These are phyloP conservation scores for Colletotrichum scovillei DNA, from an alignment of 2,329 filamentous ascomycete species.

Conservation along the genomic window DNA sequence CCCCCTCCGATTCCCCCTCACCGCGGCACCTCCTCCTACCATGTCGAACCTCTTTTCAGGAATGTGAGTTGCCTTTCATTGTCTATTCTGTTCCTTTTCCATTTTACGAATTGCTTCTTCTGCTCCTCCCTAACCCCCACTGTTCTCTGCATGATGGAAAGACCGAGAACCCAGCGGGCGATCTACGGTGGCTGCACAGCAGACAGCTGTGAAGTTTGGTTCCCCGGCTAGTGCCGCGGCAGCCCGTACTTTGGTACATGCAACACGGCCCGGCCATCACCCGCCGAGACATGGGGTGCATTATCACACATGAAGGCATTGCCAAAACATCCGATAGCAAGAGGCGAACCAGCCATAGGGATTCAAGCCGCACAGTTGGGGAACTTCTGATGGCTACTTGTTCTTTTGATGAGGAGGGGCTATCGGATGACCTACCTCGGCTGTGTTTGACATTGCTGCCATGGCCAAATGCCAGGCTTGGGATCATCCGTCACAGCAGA, in stretches of 20 bases:
- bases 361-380: not conserved
- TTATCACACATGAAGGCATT: conserved; percentile 17
- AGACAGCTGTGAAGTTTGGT: conserved; percentile 31
- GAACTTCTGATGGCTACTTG: not conserved
- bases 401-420: not conserved
- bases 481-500: not conserved
- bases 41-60: conserved; percentile 73
- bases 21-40: conserved; percentile 40
- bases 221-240: conserved; percentile 34
- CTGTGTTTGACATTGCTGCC: not conserved
- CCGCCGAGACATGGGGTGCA: conserved; percentile 34
- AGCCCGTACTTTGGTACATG: conserved; percentile 25
- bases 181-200: conserved; percentile 25
- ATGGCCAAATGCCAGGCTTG: not conserved
- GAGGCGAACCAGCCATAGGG: not conserved
- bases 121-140: not conserved
- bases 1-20: conserved; percentile 39
- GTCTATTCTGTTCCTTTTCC: conserved; percentile 29
- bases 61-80: conserved; percentile 62
- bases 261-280: conserved; percentile 10
- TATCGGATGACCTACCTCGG: not conserved
- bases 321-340: not conserved
- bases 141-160: conserved; percentile 2
- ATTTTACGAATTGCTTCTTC: conserved; percentile 16
- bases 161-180: not conserved